phyloP scores from a whole-genome alignment of 805 yeast genomes.

The Saturnispora dispora region DNA sequence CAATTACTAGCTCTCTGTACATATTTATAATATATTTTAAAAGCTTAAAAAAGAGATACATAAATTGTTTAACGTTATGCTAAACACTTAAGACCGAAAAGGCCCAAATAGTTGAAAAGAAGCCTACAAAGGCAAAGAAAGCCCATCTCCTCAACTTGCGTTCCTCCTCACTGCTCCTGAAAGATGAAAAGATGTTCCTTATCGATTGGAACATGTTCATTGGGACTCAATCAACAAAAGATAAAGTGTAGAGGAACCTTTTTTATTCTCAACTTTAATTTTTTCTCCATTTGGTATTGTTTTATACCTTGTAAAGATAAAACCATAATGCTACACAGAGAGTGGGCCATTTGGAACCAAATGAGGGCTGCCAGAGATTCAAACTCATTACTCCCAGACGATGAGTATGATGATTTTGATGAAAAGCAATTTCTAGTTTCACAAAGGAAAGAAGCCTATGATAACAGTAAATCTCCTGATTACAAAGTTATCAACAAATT shows the following conservation, averaged over 20 bases:
- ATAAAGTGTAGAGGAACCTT: neutral
- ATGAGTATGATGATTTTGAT: neutral
- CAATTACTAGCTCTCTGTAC: neutral
- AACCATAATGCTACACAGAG: constrained; percentile 21
- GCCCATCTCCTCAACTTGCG: constrained; percentile 67
- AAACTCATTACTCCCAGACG: neutral
- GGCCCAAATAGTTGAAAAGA: constrained; percentile 68
- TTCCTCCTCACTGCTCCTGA: constrained; percentile 82
- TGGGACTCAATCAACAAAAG: neutral
- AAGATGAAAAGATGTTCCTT: constrained; percentile 69
- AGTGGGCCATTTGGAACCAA: constrained; percentile 30
- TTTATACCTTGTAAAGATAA: neutral
- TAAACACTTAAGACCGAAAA: constrained; percentile 71
- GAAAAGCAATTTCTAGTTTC: neutral
- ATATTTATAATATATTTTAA: neutral
- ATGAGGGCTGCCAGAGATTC: constrained; percentile 4
- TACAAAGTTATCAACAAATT: neutral
- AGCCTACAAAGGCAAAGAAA: constrained; percentile 69
- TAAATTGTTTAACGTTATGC: constrained; percentile 21
- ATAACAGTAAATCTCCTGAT: neutral
- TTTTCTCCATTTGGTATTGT: neutral
- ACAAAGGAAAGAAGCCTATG: neutral
- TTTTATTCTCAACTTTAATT: neutral
- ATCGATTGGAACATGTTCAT: constrained; percentile 62
- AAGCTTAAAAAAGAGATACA: neutral